Base-by-base conservation (phyloP, 164 flowering plant genomes). In the Aristolochia contorta region DNA sequence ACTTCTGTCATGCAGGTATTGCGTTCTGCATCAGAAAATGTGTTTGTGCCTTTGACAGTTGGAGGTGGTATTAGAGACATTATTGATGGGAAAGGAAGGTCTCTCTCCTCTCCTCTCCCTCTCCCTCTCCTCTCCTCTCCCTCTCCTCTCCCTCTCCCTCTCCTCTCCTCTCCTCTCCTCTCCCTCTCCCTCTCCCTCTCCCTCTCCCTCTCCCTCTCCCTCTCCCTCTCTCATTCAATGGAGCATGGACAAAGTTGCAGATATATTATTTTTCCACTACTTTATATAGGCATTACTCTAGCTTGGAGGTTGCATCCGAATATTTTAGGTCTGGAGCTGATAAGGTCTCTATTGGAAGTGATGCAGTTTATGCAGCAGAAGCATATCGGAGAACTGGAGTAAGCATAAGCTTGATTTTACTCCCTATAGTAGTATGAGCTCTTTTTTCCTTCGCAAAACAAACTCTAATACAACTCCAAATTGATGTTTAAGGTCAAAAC, bases 311-410 rank as follows among this genome's bases (percentile, higher is more conserved):
- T 72, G 97, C 97, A 63, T 80, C 98, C 59, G 98, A 93, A 69
- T 93, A 93, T 79, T 93, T 93, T 65, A 79, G 98, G 72, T 93
- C 97, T 52, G 98, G 98, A 65, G 98, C 98, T 57, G 98, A 93
- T 72, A 93, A 93, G 75, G 72, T 93, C 64, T 90, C 97, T 55
- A 86, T 93, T 70, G 98, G 98, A 72, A 93, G 98, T 67, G 97
- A 93, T 73, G 98, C 98, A 56, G 98, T 90, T 66, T 87, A 84
- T 82, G 87, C 91, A 46, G 96, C 97, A 12, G 98, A 93, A 77
- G 94, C 75, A 64, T 87, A 80, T 64, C 32, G 84, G 59, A 87
- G 66, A 79, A 79, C 92, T 37, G 86, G 91, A 73, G 98, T 93
- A 83, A 49, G 89, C 19, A 21, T 56, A 43, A 8, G 16, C 16